Conservation (phyloP, 805 yeast genomes). For the Candida tammaniensis region DNA sequence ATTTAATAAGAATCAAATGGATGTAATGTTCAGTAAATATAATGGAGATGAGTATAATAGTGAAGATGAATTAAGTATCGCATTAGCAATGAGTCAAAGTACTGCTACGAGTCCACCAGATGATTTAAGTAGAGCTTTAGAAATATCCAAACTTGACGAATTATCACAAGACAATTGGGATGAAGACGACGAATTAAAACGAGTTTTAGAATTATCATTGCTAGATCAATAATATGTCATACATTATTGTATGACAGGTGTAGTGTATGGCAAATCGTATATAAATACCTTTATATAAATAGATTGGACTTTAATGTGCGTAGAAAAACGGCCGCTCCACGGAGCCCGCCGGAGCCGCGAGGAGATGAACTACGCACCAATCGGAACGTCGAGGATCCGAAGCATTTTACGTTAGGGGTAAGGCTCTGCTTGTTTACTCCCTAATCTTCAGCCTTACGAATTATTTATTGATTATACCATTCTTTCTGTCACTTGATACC, state of each 20-base stretch:
- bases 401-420: too few species aligned
- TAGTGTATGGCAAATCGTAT: too few species aligned
- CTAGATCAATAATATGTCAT: constrained; percentile 5
- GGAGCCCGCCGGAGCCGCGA: too few species aligned
- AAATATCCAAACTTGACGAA: constrained; percentile 12
- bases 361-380: too few species aligned
- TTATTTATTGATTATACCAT: too few species aligned
- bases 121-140: constrained; percentile 14
- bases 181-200: constrained; percentile 9
- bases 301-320: too few species aligned
- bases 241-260: too few species aligned
- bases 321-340: too few species aligned
- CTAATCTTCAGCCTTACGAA: too few species aligned
- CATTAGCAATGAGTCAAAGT: constrained; percentile 41
- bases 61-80: constrained; percentile 41
- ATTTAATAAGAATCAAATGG: constrained; percentile 20
- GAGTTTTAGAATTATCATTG: constrained; percentile 13
- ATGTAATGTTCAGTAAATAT: constrained; percentile 38
- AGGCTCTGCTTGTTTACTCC: too few species aligned
- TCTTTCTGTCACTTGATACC: background rate
- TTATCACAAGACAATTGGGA: background rate
- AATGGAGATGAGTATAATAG: constrained; percentile 39
- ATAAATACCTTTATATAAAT: too few species aligned
- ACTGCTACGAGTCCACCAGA: constrained; percentile 4
- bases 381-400: too few species aligned